Evolutionary conservation across 2,329 filamentous ascomycete species (phyloP).

Genomic region (Dactylella cylindrospora): DNA sequence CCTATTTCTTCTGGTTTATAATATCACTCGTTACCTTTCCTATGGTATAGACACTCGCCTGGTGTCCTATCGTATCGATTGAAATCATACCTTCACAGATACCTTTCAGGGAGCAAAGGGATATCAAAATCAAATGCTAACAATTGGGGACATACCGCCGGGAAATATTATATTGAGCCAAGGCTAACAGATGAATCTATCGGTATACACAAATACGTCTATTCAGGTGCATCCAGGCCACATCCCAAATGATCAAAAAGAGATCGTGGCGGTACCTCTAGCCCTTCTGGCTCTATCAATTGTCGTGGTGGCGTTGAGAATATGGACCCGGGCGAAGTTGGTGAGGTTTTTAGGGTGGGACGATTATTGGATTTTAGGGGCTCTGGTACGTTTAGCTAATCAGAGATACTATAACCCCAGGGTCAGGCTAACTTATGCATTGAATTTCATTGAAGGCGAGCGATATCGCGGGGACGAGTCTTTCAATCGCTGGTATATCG

Average conservation of each 20-base stretch:
- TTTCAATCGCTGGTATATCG: constrained; percentile 24
- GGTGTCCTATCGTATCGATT: no score
- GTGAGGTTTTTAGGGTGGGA: constrained; percentile 39
- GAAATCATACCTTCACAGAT: no score
- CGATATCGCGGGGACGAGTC: constrained; percentile 32
- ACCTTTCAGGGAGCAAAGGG: no score
- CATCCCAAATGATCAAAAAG: constrained; percentile 34
- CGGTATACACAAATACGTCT: constrained; percentile 3
- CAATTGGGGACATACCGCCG: no score
- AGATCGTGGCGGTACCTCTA: constrained; percentile 31
- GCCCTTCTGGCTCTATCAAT: constrained; percentile 31
- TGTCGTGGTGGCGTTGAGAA: constrained; percentile 17
- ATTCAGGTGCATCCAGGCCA: constrained; percentile 43
- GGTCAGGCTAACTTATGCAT: not conserved
- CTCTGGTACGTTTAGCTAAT: constrained; percentile 8
- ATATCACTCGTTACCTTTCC: no score
- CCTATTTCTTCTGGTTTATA: not conserved
- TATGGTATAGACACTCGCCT: no score
- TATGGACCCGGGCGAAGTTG: constrained; percentile 35
- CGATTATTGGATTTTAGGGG: constrained; percentile 39
- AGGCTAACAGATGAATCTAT: constrained; percentile 23
- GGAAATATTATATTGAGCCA: not conserved
- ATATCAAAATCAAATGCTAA: no score
- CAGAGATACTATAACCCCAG: not conserved
- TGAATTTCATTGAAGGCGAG: constrained; percentile 13